Conservation (phyloP, 257 asterid genomes). For the Misopates orontium region DNA sequence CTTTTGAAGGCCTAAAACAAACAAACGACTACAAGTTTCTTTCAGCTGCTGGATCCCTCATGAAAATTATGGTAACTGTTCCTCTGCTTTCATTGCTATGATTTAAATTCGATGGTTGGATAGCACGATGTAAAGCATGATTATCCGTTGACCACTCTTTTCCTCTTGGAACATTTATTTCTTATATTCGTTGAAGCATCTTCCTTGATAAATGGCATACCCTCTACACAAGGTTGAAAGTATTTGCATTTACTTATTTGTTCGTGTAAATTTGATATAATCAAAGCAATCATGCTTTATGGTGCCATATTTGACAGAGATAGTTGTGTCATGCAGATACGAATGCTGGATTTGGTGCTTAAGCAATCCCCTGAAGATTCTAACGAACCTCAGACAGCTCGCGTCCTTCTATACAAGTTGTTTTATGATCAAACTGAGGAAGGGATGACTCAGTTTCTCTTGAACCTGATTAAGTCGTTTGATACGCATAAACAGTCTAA, state of each 20-base stretch:
- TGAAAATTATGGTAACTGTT: slow-evolving; percentile 77
- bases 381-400: slow-evolving; percentile 84
- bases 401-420: slow-evolving; percentile 91
- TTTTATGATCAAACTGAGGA: slow-evolving; percentile 98
- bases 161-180: slow-evolving; percentile 13
- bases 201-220: slow-evolving; percentile 14
- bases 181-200: not conserved
- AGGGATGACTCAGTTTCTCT: slow-evolving; percentile 84
- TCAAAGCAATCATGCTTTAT: slow-evolving; percentile 23
- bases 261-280: not conserved
- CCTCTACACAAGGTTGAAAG: slow-evolving; percentile 11
- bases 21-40: slow-evolving; percentile 76
- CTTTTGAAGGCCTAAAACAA: slow-evolving; percentile 81
- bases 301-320: slow-evolving; percentile 35
- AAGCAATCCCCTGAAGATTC: slow-evolving; percentile 79
- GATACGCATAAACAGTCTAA: slow-evolving; percentile 80
- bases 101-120: slow-evolving; percentile 22
- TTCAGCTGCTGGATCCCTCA: slow-evolving; percentile 89
- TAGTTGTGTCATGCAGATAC: slow-evolving; percentile 58
- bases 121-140: not conserved
- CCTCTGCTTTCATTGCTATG: slow-evolving; percentile 21
- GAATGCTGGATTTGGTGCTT: slow-evolving; percentile 89
- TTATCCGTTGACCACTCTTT: slow-evolving; percentile 1
- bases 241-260: slow-evolving; percentile 8
- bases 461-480: slow-evolving; percentile 86